These are phyloP conservation scores for Xylaria venustula DNA, from an alignment of 495 filamentous ascomycete species.

Conservation along the genomic window DNA sequence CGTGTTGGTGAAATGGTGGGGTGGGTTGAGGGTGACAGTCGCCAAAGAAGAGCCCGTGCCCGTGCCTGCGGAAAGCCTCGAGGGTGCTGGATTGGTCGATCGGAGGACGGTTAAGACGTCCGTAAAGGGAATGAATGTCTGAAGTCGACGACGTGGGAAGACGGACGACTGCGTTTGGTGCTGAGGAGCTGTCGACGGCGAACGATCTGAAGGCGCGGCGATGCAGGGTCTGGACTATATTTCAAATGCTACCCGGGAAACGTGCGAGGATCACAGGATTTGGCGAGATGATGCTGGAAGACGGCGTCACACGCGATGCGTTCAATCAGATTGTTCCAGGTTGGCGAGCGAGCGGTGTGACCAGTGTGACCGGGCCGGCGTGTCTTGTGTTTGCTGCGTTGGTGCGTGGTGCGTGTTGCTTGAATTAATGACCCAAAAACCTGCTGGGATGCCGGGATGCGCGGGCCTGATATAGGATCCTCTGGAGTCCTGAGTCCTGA, in stretches of 20 bases:
- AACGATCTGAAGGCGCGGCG: neutral
- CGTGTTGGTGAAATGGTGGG: neutral
- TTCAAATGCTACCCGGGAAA: conserved; percentile 1
- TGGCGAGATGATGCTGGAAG: conserved; percentile 15
- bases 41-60: conserved; percentile 13
- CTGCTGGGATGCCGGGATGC: conserved; percentile 16
- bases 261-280: conserved; percentile 9
- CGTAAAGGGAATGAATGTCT: conserved; percentile 7
- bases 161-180: neutral
- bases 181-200: neutral
- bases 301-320: conserved; percentile 1
- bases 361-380: conserved; percentile 14
- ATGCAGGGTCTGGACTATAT: neutral
- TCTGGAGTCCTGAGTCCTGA: neutral
- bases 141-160: neutral
- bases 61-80: conserved; percentile 16
- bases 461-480: conserved; percentile 15
- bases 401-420: neutral
- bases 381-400: neutral
- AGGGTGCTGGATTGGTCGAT: conserved; percentile 5
- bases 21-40: neutral
- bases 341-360: conserved; percentile 11
- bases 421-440: conserved; percentile 10
- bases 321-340: conserved; percentile 10
- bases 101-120: conserved; percentile 4